Base-by-base conservation (phyloP, 2,329 filamentous ascomycete genomes). In the Coniochaeta sp. region DNA sequence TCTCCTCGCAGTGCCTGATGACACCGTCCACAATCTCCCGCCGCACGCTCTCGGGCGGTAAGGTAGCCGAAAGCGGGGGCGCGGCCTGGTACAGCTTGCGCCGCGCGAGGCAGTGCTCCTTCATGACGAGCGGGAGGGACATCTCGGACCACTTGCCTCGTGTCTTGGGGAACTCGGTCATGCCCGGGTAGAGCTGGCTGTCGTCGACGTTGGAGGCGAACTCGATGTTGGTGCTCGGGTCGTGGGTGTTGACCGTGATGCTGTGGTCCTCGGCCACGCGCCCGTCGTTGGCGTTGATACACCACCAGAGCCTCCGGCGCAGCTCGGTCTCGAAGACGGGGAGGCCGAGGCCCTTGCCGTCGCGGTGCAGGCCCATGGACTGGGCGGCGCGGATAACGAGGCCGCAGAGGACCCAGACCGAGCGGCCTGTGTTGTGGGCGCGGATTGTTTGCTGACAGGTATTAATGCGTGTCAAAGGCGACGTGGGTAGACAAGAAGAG, bases 221-320 rank as follows among this genome's bases (percentile, higher is more conserved):
- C 35, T 75, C 72, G 0, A 78, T 77, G 28, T 78, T 73, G 1
- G 70, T 73, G 1, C 74, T 70, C 56, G 76, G 73, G 35, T 74
- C 73, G 16, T 45, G 10, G 49, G 35, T 50, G 51, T 53, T 55
- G 28, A 53, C 55, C 27, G 60, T 54, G 9, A 70, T 57, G 0
- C 81, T 81, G 54, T 82, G 78, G 52, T 83, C 80, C 56, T 84
- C 81, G 2, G 75, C 76, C 1, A 76, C 73, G 47, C 78, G 66
- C 3, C 71, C 69, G 52, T 83, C 79, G 0, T 78, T 67, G 1
- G 73, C 71, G 35, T 75, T 73, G 0, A 83, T 67, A 52, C 76
- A 73, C 75, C 77, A 80, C 77, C 77, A 80, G 7, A 79, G 63
- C 13, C 77, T 66, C 22, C 76, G 69, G 1, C 77, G 70, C 62